A percentile compares a stretch with the other conserved stretches of the same genome.
Conservation (phyloP, 257 asterid species). For the Haberlea rhodopensis region DNA sequence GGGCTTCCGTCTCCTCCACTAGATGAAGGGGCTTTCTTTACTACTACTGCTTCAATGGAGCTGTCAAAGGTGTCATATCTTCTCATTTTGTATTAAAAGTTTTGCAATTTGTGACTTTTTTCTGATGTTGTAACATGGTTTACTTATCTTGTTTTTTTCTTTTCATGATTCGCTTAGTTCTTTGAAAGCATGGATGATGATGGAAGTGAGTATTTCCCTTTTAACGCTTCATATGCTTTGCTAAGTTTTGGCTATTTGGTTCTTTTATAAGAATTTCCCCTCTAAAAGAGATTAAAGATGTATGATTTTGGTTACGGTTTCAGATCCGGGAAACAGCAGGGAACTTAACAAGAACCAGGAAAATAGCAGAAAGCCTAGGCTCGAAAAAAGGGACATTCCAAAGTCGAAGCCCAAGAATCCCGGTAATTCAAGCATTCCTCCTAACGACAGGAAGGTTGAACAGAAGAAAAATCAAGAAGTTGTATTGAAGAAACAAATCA, state of each 20-base stretch:
- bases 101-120: not conserved
- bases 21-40: conserved; percentile 80
- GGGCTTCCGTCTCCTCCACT: conserved; percentile 97
- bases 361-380: conserved; percentile 57
- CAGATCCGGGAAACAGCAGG: conserved; percentile 82
- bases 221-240: conserved; percentile 30
- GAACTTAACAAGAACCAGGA: conserved; percentile 69
- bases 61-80: conserved; percentile 56
- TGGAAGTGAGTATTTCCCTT: conserved; percentile 80
- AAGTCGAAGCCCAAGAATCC: conserved; percentile 29
- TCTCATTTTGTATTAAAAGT: not conserved
- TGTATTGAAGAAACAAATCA: conserved; percentile 40
- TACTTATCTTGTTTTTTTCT: conserved; percentile 29
- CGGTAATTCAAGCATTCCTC: conserved; percentile 28
- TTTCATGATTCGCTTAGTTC: conserved; percentile 46
- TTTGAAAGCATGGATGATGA: conserved; percentile 96
- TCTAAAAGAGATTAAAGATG: conserved; percentile 33
- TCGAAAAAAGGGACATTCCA: conserved; percentile 34
- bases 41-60: conserved; percentile 67
- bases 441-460: conserved; percentile 41
- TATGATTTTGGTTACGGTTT: conserved; percentile 46
- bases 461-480: conserved; percentile 46
- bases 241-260: conserved; percentile 44
- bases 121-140: conserved; percentile 32
- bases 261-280: conserved; percentile 52